Conservation (phyloP, 148 eudicot genomes). For the Dianthus caryophyllus region DNA sequence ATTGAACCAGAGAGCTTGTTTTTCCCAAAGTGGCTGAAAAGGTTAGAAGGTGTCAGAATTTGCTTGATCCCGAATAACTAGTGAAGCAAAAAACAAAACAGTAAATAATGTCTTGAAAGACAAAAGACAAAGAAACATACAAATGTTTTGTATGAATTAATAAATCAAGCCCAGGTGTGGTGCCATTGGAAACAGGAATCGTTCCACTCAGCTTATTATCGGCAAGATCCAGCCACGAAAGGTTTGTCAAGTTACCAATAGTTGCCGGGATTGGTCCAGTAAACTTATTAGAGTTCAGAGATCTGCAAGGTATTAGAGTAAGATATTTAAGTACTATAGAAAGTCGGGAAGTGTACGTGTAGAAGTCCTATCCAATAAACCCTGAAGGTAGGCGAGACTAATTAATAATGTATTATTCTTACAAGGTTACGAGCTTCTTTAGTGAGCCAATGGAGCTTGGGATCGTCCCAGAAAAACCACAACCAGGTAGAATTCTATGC, state of each 20-base stretch:
- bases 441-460: constrained; percentile 78
- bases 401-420: constrained; percentile 29
- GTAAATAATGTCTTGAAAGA: too few relatives aligned
- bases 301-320: constrained; percentile 48
- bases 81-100: not conserved
- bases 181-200: constrained; percentile 65
- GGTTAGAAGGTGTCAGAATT: constrained; percentile 6
- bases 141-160: constrained; percentile 61
- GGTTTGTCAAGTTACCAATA: constrained; percentile 52
- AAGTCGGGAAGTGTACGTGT: too few relatives aligned
- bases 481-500: constrained; percentile 66
- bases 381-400: too few relatives aligned
- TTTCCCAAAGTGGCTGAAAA: constrained; percentile 71
- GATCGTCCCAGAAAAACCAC: constrained; percentile 64
- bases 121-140: constrained; percentile 39
- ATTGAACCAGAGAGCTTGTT: constrained; percentile 67
- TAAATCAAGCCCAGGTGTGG: constrained; percentile 60
- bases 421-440: constrained; percentile 53
- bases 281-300: constrained; percentile 63
- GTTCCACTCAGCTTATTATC: constrained; percentile 64
- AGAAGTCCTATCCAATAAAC: too few relatives aligned
- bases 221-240: constrained; percentile 76
- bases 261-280: constrained; percentile 65
- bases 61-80: not conserved
- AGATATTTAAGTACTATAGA: not conserved